Conservation (phyloP, 2,329 filamentous ascomycete species). For the Amphichorda felina region DNA sequence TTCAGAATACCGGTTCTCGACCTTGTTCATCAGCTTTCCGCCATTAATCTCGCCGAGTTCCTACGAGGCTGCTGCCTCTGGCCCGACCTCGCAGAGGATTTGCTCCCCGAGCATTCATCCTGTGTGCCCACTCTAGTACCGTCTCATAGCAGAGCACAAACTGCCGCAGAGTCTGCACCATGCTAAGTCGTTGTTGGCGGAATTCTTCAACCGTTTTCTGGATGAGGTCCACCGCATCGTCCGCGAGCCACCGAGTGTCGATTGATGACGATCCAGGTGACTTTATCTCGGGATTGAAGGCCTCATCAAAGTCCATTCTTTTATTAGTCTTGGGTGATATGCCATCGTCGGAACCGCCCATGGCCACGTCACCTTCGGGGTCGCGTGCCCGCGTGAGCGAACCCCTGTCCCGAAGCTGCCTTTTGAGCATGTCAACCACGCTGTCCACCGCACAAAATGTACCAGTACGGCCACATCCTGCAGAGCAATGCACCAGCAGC, state of each 20-base stretch:
- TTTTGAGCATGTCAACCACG: slow-evolving; percentile 91
- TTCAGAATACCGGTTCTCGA: too few species aligned
- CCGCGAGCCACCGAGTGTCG: slow-evolving; percentile 54
- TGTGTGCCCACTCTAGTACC: slow-evolving; percentile 71
- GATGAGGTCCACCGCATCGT: slow-evolving; percentile 66
- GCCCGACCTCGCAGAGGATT: too few species aligned
- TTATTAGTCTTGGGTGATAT: slow-evolving; percentile 15
- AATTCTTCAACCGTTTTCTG: slow-evolving; percentile 87
- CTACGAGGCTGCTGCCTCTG: too few species aligned
- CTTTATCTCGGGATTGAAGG: neutral
- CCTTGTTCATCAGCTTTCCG: too few species aligned
- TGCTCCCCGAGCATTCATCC: slow-evolving; percentile 25
- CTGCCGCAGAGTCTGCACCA: slow-evolving; percentile 91
- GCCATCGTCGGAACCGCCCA: slow-evolving; percentile 21
- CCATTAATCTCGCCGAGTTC: too few species aligned
- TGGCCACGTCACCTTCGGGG: slow-evolving; percentile 32
- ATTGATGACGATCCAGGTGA: slow-evolving; percentile 7
- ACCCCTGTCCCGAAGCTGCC: slow-evolving; percentile 44
- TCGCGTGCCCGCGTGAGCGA: slow-evolving; percentile 9
- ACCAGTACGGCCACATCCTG: slow-evolving; percentile 88
- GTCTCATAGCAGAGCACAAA: slow-evolving; percentile 97
- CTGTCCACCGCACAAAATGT: slow-evolving; percentile 95
- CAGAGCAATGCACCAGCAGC: slow-evolving; percentile 88
- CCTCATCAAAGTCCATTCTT: slow-evolving; percentile 9
- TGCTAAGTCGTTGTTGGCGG: slow-evolving; percentile 75